Percentiles rank a stretch among this genome's conserved stretches.
Evolutionary conservation across 169 alveolate species (phyloP).

Genomic region (Plasmodium adleri): DNA sequence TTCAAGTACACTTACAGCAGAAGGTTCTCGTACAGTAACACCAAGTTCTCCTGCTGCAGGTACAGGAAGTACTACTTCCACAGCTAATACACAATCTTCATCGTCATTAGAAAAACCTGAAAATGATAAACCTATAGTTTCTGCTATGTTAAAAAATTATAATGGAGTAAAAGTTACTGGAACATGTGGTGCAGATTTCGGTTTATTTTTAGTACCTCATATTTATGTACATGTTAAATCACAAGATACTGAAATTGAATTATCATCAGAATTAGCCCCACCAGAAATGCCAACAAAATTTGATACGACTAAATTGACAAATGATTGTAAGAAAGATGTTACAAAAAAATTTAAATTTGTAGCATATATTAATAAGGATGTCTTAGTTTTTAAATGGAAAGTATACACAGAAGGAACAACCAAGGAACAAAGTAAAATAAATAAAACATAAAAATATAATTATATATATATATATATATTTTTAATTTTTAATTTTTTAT

Average conservation of each 20-base stretch:
- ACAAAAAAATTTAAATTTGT: constrained; percentile 2
- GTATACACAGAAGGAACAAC: not conserved
- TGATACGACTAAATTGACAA: not conserved
- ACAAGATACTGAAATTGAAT: not conserved
- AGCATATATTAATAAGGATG: not conserved
- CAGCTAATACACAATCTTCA: not conserved
- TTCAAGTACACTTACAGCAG: not conserved
- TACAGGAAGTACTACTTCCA: not conserved
- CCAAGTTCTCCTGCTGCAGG: not conserved
- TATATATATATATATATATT: constrained; percentile 6
- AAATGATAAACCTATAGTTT: not conserved
- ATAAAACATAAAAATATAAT: not conserved
- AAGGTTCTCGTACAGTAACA: not conserved
- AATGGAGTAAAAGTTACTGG: constrained; percentile 24
- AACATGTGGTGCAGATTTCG: constrained; percentile 33
- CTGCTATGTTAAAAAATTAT: constrained; percentile 2
- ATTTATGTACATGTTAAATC: constrained; percentile 1
- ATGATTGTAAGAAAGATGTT: not conserved
- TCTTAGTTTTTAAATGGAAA: constrained; percentile 3
- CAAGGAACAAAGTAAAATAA: constrained; percentile 5
- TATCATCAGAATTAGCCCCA: not conserved
- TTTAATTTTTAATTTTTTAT: not conserved
- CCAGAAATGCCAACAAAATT: not conserved
- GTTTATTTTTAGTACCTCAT: constrained; percentile 13
- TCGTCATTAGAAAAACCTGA: not conserved